Percentiles rank a stretch among this genome's conserved stretches.
Conservation (phyloP, 148 eudicot species). For the Vaccinium myrtillus region DNA sequence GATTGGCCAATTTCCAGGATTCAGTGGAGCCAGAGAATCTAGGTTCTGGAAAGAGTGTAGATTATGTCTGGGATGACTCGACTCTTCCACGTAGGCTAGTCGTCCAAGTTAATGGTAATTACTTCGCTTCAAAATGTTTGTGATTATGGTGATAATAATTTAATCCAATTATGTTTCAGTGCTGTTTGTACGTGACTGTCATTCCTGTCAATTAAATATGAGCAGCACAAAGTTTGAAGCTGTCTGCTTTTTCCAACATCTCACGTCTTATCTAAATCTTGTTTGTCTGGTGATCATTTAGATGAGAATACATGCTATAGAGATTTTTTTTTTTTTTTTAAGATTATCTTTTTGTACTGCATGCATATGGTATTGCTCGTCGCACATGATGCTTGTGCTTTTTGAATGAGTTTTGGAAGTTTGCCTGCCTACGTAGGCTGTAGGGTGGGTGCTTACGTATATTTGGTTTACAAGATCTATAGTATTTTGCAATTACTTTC, state of each 20-base stretch:
- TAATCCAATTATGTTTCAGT: not conserved
- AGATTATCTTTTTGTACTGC: not conserved
- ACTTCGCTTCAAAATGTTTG: conserved; percentile 8
- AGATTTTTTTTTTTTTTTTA: not conserved
- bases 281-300: not conserved
- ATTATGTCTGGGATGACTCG: conserved; percentile 91
- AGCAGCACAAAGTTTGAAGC: not conserved
- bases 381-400: not conserved
- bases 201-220: not conserved
- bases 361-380: not conserved
- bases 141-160: not conserved
- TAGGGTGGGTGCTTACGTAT: not conserved
- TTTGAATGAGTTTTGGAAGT: no score
- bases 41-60: conserved; percentile 51
- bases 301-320: not conserved
- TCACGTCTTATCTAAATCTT: not conserved
- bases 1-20: conserved; percentile 51
- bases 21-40: conserved; percentile 68
- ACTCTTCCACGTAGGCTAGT: conserved; percentile 82
- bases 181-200: not conserved
- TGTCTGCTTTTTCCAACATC: not conserved
- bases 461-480: no score
- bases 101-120: conserved; percentile 71
- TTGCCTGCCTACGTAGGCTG: no score
- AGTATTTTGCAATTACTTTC: no score